A percentile compares a stretch with the other conserved stretches of the same genome.
These are phyloP conservation scores for Yamadazyma phyllophila DNA, from an alignment of 805 yeast species.

Conservation along the genomic window DNA sequence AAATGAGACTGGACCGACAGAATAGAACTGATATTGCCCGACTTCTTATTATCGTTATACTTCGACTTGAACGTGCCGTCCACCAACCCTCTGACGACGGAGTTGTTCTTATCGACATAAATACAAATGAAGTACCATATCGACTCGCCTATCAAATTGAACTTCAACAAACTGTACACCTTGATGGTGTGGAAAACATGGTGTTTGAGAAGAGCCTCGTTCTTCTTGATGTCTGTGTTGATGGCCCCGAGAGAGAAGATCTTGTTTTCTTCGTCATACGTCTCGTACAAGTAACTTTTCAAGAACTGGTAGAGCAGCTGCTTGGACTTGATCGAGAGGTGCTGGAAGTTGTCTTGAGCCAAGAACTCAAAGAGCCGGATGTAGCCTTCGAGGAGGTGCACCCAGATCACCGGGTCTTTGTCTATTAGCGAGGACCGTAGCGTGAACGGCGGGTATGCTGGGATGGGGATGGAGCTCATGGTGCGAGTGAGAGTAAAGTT, in stretches of 20 bases:
- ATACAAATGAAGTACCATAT: conserved; percentile 64
- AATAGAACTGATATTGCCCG: conserved; percentile 47
- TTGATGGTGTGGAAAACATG: conserved; percentile 52
- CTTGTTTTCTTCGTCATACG: conserved; percentile 57
- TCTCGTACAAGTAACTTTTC: conserved; percentile 57
- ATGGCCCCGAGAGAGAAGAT: conserved; percentile 69
- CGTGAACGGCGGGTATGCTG: conserved; percentile 71
- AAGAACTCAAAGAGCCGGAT: conserved; percentile 51
- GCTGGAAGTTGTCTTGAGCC: conserved; percentile 32
- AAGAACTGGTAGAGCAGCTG: conserved; percentile 60
- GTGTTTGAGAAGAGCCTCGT: conserved; percentile 47
- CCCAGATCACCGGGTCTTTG: conserved; percentile 84
- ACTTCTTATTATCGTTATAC: conserved; percentile 46
- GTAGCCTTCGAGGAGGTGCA: conserved; percentile 64
- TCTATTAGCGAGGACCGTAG: conserved; percentile 75
- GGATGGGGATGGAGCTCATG: conserved; percentile 44
- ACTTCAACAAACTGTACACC: conserved; percentile 50
- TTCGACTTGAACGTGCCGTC: conserved; percentile 53
- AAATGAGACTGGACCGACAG: conserved; percentile 52
- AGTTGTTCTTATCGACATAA: conserved; percentile 45
- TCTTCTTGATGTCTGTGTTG: conserved; percentile 62
- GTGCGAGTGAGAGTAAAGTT: no score
- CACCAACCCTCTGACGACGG: conserved; percentile 49
- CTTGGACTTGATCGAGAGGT: conserved; percentile 50
- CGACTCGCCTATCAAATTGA: conserved; percentile 57